A percentile compares a stretch with the other conserved stretches of the same genome.
Evolutionary conservation across 1,284 basidiomycete genomes (phyloP).

Genomic region (Abortiporus biennis): DNA sequence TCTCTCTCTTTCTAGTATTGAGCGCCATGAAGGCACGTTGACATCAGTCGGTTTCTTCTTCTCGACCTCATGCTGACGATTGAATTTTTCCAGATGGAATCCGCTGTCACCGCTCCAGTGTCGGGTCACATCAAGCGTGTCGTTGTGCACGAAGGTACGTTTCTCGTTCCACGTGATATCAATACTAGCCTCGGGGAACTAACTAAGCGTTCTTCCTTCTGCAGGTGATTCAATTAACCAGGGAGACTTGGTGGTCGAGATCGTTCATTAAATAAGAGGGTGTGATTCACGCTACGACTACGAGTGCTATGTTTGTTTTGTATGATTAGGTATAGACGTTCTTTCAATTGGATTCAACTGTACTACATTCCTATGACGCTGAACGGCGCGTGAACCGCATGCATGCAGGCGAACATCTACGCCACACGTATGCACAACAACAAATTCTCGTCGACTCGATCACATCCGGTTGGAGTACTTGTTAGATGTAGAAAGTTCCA

Average conservation of each 20-base stretch:
- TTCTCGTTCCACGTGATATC: slow-evolving; percentile 12
- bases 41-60: slow-evolving; percentile 7
- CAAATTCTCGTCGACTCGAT: no score
- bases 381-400: no score
- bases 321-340: not conserved
- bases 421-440: no score
- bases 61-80: slow-evolving; percentile 17
- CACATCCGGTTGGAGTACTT: no score
- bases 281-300: not conserved
- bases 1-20: slow-evolving; percentile 46
- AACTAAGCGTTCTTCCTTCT: no score
- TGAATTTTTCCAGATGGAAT: slow-evolving; percentile 90
- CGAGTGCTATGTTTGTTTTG: not conserved
- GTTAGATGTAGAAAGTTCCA: no score
- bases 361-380: not conserved
- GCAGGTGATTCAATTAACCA: slow-evolving; percentile 84
- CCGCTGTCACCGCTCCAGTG: slow-evolving; percentile 90
- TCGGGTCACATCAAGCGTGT: slow-evolving; percentile 94
- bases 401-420: no score
- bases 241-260: slow-evolving; percentile 83
- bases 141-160: slow-evolving; percentile 74
- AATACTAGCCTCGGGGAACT: no score
- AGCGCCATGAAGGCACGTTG: slow-evolving; percentile 82
- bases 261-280: slow-evolving; percentile 47
- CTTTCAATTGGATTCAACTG: not conserved